Evolutionary conservation across 148 eudicot species (phyloP).

Genomic region (Cornus suecica): DNA sequence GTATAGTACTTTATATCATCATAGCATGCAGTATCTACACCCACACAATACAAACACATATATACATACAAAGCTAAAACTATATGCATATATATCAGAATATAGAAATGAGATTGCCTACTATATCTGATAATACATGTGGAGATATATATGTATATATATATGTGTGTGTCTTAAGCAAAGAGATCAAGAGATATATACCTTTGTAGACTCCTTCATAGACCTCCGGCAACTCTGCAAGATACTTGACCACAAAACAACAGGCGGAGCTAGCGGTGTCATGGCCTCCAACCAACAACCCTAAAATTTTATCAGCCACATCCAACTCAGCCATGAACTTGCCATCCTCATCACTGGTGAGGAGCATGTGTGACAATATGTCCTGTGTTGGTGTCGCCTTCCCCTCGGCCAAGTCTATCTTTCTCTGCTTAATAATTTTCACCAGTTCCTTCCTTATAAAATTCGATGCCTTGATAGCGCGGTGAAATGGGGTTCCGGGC

Average conservation of each 20-base stretch:
- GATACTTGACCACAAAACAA: slow-evolving; percentile 38
- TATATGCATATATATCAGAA: no score
- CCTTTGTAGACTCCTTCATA: slow-evolving; percentile 43
- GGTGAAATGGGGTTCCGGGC: slow-evolving; percentile 39
- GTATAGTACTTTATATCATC: no score
- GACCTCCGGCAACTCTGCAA: slow-evolving; percentile 44
- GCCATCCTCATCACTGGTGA: slow-evolving; percentile 35
- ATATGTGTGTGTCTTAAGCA: no score
- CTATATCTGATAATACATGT: background rate
- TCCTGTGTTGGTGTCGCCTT: slow-evolving; percentile 38
- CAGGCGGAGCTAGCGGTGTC: slow-evolving; percentile 53
- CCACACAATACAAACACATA: no score
- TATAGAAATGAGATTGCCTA: no score
- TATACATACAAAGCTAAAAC: no score
- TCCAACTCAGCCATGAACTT: slow-evolving; percentile 35
- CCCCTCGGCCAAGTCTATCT: slow-evolving; percentile 33
- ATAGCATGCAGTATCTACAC: no score
- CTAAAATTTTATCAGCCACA: slow-evolving; percentile 43
- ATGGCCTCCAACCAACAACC: slow-evolving; percentile 43
- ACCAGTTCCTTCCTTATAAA: slow-evolving; percentile 29
- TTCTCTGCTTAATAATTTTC: slow-evolving; percentile 31
- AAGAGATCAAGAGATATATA: background rate
- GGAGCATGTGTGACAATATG: slow-evolving; percentile 40
- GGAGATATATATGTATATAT: no score
- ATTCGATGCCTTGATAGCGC: slow-evolving; percentile 36